phyloP scores from a whole-genome alignment of 805 yeast species.

The Metschnikowia borealis region DNA sequence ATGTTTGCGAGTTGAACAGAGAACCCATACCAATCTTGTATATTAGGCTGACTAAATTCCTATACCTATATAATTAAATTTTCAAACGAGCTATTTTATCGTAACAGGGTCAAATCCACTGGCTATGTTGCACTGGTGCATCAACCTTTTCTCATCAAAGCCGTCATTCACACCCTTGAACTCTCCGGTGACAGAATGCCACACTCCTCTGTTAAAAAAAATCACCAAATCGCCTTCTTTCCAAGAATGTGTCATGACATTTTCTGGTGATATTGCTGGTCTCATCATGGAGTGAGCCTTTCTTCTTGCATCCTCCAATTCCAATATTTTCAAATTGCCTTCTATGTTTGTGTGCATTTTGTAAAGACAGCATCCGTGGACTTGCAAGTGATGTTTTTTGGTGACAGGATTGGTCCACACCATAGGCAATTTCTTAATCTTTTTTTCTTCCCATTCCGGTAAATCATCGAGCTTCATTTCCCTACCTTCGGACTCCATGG shows the following conservation, averaged over 20 bases:
- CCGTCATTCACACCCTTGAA: slow-evolving; percentile 47
- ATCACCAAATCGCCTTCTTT: slow-evolving; percentile 77
- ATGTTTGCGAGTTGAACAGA: neutral
- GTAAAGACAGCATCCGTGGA: slow-evolving; percentile 83
- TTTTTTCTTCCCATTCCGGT: slow-evolving; percentile 79
- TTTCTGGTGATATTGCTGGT: slow-evolving; percentile 73
- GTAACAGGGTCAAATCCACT: slow-evolving; percentile 63
- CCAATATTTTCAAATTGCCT: slow-evolving; percentile 43
- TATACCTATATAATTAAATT: neutral
- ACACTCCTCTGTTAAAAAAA: slow-evolving; percentile 84
- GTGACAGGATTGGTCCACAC: slow-evolving; percentile 93
- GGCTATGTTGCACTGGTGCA: slow-evolving; percentile 94
- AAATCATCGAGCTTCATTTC: slow-evolving; percentile 63
- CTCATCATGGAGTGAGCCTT: slow-evolving; percentile 73
- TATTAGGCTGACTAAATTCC: neutral
- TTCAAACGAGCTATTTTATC: neutral
- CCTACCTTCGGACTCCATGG: slow-evolving; percentile 78
- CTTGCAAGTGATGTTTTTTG: slow-evolving; percentile 75
- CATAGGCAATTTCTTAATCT: slow-evolving; percentile 74
- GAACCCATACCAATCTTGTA: neutral
- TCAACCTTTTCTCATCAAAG: slow-evolving; percentile 71
- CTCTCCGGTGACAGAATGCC: slow-evolving; percentile 92
- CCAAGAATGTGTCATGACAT: slow-evolving; percentile 83
- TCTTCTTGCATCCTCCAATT: slow-evolving; percentile 68
- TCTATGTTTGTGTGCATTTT: slow-evolving; percentile 57